Evolutionary conservation across 306 rosid genomes (phyloP).

Genomic region (Corylus avellana): DNA sequence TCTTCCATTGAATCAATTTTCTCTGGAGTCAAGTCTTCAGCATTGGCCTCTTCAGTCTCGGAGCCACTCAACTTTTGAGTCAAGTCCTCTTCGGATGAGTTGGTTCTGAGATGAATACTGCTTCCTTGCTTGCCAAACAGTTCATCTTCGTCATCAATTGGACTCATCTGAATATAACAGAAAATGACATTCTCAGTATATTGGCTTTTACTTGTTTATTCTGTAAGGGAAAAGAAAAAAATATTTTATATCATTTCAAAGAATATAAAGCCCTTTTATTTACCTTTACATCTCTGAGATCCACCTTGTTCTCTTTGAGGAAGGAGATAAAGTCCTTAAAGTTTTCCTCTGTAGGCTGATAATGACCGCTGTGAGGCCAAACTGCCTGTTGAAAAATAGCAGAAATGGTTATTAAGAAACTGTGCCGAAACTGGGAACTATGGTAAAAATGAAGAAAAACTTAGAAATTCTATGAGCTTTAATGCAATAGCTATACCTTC

Average conservation of each 20-base stretch:
- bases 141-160: conserved; percentile 60
- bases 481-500: conserved; percentile 50
- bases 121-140: conserved; percentile 40
- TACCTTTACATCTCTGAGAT: conserved; percentile 87
- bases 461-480: conserved; percentile 1
- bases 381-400: conserved; percentile 67
- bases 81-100: conserved; percentile 80
- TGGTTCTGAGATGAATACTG: conserved; percentile 60
- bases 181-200: conserved; percentile 31
- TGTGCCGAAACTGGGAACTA: neutral
- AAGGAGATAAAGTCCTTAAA: conserved; percentile 80
- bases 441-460: neutral
- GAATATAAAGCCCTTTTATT: conserved; percentile 7
- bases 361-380: conserved; percentile 99
- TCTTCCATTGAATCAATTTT: conserved; percentile 34
- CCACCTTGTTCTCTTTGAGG: conserved; percentile 81
- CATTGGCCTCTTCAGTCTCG: conserved; percentile 41
- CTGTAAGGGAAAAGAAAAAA: neutral
- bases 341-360: conserved; percentile 84
- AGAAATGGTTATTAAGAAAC: conserved; percentile 23
- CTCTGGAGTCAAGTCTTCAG: conserved; percentile 31
- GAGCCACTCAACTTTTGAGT: conserved; percentile 42
- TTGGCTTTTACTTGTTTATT: conserved; percentile 10
- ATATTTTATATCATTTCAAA: conserved; percentile 11
- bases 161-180: conserved; percentile 63